Percentiles rank a stretch among this genome's conserved stretches.
phyloP scores from a whole-genome alignment of 164 flowering plant species.

The Piper longum region DNA sequence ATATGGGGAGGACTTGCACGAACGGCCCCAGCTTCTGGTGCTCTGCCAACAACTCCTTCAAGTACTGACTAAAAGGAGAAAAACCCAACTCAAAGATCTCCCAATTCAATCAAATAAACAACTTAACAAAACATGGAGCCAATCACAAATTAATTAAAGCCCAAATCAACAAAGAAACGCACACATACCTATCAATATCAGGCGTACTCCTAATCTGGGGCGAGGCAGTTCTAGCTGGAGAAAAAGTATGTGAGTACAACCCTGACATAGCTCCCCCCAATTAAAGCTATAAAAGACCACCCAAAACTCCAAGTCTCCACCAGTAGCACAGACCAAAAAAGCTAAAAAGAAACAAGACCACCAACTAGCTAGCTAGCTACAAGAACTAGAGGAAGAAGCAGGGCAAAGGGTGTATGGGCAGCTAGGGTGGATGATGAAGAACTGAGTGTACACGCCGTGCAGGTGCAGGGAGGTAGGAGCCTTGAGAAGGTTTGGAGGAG shows the following conservation, averaged over 20 bases:
- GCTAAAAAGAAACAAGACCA: too few relatives aligned
- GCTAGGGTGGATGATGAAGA: constrained; percentile 1
- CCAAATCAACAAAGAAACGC: background rate
- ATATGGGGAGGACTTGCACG: constrained; percentile 82
- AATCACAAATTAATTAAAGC: background rate
- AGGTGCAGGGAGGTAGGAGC: constrained; percentile 1
- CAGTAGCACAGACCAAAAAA: too few relatives aligned
- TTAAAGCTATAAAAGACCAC: too few relatives aligned
- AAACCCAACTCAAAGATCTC: constrained; percentile 3
- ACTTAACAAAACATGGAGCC: background rate
- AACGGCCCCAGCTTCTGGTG: constrained; percentile 95
- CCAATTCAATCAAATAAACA: constrained; percentile 1
- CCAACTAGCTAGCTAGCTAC: too few relatives aligned
- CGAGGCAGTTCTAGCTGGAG: constrained; percentile 85
- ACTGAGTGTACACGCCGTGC: background rate
- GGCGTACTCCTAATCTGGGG: constrained; percentile 77
- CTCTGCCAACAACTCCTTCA: constrained; percentile 80
- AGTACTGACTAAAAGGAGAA: constrained; percentile 45
- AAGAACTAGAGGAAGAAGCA: too few relatives aligned
- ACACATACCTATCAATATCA: constrained; percentile 59
- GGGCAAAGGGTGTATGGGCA: background rate
- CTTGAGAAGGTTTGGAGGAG: background rate
- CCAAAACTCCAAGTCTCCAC: too few relatives aligned
- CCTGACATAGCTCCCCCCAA: constrained; percentile 26
- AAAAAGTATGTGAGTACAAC: constrained; percentile 66